Evolutionary conservation across 2,329 filamentous ascomycete species (phyloP), one percentile per base, ranked within the genome.

Genomic region (Aspergillus glaucus): DNA sequence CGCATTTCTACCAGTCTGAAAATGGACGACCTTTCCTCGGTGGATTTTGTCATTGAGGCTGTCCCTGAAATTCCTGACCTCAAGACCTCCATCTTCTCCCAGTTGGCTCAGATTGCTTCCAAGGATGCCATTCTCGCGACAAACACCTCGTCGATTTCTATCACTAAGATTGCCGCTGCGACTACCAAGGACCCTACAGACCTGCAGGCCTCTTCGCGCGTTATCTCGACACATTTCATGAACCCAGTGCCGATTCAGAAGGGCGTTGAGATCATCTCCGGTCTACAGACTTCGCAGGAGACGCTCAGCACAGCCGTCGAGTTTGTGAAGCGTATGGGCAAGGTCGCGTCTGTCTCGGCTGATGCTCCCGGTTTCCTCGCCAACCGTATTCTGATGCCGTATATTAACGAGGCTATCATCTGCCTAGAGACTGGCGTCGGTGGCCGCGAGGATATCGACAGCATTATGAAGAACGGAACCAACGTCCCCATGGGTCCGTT

Each of bases 401-500:
- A 98, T 68, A 96, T 98, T 75, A 98, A 98, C 68, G 93, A 98
- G 74, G 93, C 94, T 7, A 79, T 98, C 59, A 92, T 95, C 55
- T 98, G 93, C 70, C 77, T 98, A 12, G 93, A 98, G 74, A 96
- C 93, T 0, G 88, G 88, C 3, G 84, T 98, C 0, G 93, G 93
- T 15, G 80, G 82, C 55, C 86, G 87, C 59, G 91, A 97, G 63
- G 87, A 92, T 55, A 98, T 98, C 57, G 93, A 98, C 65, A 85
- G 80, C 56, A 98, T 98, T 62, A 98, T 98, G 93, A 97, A 95
- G 80, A 96, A 96, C 61, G 93, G 93, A 43, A 98, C 93, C 19
- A 95, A 95, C 65, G 93, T 98, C 37, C 93, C 93, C 21, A 98
- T 98, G 93, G 93, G 93, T 0, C 93, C 93, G 8, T 76, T 98